Base-by-base conservation (phyloP, 2,329 filamentous ascomycete species). In the Tympanopsis confertula region DNA sequence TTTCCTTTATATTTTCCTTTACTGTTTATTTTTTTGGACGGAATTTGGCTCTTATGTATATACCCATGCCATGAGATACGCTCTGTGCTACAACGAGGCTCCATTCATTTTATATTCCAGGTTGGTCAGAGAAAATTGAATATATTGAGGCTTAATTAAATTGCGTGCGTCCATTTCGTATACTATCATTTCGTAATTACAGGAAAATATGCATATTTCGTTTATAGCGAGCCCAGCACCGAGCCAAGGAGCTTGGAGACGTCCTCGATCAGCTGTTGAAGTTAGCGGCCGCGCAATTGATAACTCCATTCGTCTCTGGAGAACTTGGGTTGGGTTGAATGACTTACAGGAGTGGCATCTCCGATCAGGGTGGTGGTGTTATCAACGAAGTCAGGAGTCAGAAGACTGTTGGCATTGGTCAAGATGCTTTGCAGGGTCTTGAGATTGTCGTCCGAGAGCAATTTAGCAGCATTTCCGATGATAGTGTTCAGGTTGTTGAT, bases 271-370 rank as follows among this genome's bases (percentile, higher is more conserved):
- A 33, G 30, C 30, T 33, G 17, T 18, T 7, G 7, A 33, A 17
- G 15, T 33, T 18, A 33, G 30, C 30, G 17, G 10, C 7, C 15
- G 15, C 30, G 10, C 7, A 7, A 33, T 17, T 18, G 7, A 33
- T 18, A 33, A 18, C 7, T 33, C 30, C 7, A 33, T 13, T 7
- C 12, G 10, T 13, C n/a, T n/a, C n/a, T n/a, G n/a, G n/a, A n/a
- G n/a, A n/a, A n/a, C n/a, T n/a, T n/a, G n/a, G n/a, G n/a, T n/a
- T n/a, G n/a, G n/a, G n/a, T n/a, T n/a, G n/a, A 13, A 4, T 33
- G 20, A 44, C 51, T 32, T 44, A 57, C 54, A 43, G 54, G 54
- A 19, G 51, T 50, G 14, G 53, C 54, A 49, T 55, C 54, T 5
- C 45, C 49, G 36, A 57, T 51, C 30, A 57, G 38, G 3, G 47